Evolutionary conservation across 2,329 filamentous ascomycete genomes (phyloP), one percentile per base, ranked within the genome.

Genomic region (Aulographum hederae): DNA sequence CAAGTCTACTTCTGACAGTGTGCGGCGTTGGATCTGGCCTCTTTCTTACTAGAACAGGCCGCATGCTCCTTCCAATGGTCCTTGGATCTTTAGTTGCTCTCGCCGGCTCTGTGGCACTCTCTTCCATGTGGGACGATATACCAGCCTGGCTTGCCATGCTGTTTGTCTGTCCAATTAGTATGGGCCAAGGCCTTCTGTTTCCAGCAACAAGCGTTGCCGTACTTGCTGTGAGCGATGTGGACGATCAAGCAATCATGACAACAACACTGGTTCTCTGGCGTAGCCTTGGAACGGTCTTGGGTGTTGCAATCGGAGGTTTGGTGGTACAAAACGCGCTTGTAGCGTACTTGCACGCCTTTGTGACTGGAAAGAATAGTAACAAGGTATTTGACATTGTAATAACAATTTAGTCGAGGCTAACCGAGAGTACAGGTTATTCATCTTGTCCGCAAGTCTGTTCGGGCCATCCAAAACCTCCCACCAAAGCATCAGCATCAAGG

Each of bases 181-280:
- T 57, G 2, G 55, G 53, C 2, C 53, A 57, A 40, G 57, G 56
- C 2, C 41, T 58, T 4, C 46, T 46, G 29, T 58, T 57, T 39
- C 56, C 57, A 3, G 54, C 55, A 2, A 46, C 50, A 4, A 55
- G 48, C 12, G 47, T 60, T 19, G 52, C 52, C 2, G 50, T 56
- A 6, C 46, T 61, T 3, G 53, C 56, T 2, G 50, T 54, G 10
- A 58, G 54, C 31, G 46, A 47, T 4, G 51, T 57, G 36, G 52
- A 52, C 18, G 58, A 61, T 8, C 57, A 60, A 37, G 57, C 57
- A 1, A 56, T 60, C 14, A 54, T 59, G 42, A 78, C 76, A 2
- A 71, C 66, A 32, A 81, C 78, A 0, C 56, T 85, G 37, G 65
- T 76, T 13, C 55, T 85, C 13, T 82, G 75, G 69, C 65, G 78